Conservation (phyloP, 2,329 filamentous ascomycete species). For the Nigrospora sphaerica region DNA sequence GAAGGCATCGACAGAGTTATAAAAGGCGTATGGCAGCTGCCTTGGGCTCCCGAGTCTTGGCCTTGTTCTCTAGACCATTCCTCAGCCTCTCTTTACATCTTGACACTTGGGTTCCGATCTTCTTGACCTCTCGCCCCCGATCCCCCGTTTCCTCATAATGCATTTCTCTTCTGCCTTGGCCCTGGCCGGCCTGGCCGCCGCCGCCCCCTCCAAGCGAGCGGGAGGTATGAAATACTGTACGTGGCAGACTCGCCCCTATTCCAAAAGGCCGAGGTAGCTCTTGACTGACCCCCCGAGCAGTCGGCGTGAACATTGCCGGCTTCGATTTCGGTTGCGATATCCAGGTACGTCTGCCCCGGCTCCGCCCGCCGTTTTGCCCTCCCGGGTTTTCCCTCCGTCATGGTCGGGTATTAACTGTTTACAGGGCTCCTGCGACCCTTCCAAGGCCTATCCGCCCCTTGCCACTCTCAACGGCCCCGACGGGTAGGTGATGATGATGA, state of each 20-base stretch:
- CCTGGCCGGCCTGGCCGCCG: background rate
- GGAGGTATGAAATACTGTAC: background rate
- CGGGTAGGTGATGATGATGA: conserved; percentile 29
- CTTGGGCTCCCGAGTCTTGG: no score
- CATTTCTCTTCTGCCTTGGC: background rate
- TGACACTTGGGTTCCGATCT: no score
- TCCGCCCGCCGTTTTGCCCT: no score
- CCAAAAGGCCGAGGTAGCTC: no score
- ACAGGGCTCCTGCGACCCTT: conserved; percentile 9
- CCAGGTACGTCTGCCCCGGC: conserved; percentile 5
- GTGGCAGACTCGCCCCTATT: background rate
- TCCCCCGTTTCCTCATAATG: background rate
- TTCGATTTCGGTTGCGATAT: conserved; percentile 15
- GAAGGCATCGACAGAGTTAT: no score
- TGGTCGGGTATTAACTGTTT: background rate
- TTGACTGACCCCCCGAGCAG: background rate
- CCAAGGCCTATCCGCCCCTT: conserved; percentile 6
- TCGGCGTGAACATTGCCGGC: conserved; percentile 14
- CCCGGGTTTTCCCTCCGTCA: background rate
- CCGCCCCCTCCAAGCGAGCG: background rate
- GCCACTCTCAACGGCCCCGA: conserved; percentile 8
- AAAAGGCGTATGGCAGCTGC: no score
- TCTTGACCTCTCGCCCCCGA: no score
- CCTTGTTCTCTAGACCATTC: no score
- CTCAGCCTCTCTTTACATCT: no score